phyloP scores from a whole-genome alignment of 345 rosid genomes.

The Eucalyptus curtisii region DNA sequence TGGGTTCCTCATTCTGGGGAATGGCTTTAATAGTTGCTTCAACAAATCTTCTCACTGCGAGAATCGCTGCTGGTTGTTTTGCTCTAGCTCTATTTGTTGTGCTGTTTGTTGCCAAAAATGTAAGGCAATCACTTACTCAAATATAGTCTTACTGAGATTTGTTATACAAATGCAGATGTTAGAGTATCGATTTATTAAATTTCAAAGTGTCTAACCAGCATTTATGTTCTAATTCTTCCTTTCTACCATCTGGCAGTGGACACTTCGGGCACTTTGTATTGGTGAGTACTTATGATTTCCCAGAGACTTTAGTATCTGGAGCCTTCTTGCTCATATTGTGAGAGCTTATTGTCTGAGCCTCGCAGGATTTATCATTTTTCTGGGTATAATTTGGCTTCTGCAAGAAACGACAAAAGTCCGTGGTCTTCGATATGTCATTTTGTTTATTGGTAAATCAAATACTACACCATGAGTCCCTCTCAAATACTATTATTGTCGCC shows the following conservation, averaged over 20 bases:
- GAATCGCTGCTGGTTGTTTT: constrained; percentile 89
- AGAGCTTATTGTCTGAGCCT: not conserved
- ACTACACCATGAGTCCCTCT: not conserved
- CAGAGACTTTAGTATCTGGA: not conserved
- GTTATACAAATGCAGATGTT: not conserved
- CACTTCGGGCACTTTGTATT: constrained; percentile 86
- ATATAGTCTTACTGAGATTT: not conserved
- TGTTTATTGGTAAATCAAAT: constrained; percentile 66
- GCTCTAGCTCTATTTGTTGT: constrained; percentile 67
- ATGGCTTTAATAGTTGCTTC: constrained; percentile 96
- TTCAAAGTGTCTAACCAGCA: not conserved
- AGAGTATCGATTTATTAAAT: not conserved
- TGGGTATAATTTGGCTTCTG: constrained; percentile 76
- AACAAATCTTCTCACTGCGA: constrained; percentile 71
- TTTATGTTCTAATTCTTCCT: not conserved
- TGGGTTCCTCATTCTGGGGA: constrained; percentile 99
- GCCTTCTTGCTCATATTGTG: not conserved
- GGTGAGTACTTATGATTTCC: constrained; percentile 29
- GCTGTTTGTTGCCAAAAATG: constrained; percentile 85
- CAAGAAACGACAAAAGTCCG: constrained; percentile 70
- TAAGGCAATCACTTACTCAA: constrained; percentile 16
- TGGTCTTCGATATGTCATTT: constrained; percentile 86
- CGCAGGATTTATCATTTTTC: constrained; percentile 84
- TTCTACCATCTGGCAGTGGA: constrained; percentile 55
- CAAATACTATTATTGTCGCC: not conserved